Evolutionary conservation across 169 alveolate species (phyloP).

Genomic region (Besnoitia besnoiti): DNA sequence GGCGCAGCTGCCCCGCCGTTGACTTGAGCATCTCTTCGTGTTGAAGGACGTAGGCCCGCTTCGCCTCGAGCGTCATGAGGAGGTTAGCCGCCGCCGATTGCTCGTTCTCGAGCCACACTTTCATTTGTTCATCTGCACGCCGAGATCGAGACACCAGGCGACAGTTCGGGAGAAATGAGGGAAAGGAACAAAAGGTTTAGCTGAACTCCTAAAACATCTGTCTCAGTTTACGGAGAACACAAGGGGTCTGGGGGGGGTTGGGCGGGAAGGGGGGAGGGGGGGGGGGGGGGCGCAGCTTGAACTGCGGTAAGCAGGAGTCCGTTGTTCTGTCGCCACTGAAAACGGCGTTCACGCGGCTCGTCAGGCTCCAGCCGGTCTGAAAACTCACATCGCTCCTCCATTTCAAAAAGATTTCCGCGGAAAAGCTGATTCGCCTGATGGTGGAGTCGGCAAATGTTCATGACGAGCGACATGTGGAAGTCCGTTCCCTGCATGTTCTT

Average conservation of each 20-base stretch:
- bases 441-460: slow-evolving; percentile 48
- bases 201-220: no score
- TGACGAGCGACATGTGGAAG: slow-evolving; percentile 36
- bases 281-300: no score
- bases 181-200: neutral
- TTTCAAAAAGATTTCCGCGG: slow-evolving; percentile 34
- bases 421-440: slow-evolving; percentile 26
- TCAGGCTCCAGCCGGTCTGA: no score
- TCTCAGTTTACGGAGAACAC: no score
- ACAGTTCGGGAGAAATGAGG: neutral
- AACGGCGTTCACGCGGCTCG: no score
- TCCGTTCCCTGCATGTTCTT: neutral
- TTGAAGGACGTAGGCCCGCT: slow-evolving; percentile 41
- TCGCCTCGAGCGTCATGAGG: slow-evolving; percentile 54
- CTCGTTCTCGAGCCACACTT: slow-evolving; percentile 59
- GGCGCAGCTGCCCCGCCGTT: slow-evolving; percentile 39
- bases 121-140: slow-evolving; percentile 38
- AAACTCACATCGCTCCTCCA: slow-evolving; percentile 33
- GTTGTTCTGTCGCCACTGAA: no score
- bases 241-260: no score
- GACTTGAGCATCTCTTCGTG: slow-evolving; percentile 38
- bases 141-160: neutral
- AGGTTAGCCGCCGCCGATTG: slow-evolving; percentile 39
- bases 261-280: no score
- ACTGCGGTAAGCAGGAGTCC: no score